phyloP scores from a whole-genome alignment of 2,329 filamentous ascomycete species.

The Huntiella bhutanensis region DNA sequence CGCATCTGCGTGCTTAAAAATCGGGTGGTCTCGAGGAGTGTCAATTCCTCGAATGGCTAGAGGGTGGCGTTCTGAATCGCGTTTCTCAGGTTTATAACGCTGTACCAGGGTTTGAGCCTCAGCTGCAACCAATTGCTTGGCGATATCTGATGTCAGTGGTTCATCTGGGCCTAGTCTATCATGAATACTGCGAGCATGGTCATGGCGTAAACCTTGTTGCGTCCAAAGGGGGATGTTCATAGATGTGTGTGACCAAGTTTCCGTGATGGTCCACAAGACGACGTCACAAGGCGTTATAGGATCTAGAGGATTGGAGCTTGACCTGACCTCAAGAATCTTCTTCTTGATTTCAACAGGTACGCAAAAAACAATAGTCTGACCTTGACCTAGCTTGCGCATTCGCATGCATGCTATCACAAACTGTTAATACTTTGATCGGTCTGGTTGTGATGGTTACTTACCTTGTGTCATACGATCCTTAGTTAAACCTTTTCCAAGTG shows the following conservation, averaged over 20 bases:
- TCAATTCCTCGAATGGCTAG: not conserved
- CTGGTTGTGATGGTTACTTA: constrained; percentile 15
- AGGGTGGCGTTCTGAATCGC: too few species aligned
- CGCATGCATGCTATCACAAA: constrained; percentile 41
- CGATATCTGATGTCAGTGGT: constrained; percentile 15
- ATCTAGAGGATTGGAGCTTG: constrained; percentile 4
- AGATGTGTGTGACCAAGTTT: constrained; percentile 32
- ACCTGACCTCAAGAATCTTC: constrained; percentile 25
- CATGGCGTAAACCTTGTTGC: constrained; percentile 34
- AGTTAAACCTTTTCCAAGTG: constrained; percentile 41
- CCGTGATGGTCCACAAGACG: constrained; percentile 37
- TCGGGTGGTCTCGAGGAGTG: not conserved
- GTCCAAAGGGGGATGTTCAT: constrained; percentile 40
- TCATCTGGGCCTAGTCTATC: not conserved
- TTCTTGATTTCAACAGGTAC: constrained; percentile 37
- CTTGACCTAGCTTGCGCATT: constrained; percentile 48
- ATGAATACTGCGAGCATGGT: constrained; percentile 23
- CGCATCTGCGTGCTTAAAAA: not conserved
- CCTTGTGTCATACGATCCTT: constrained; percentile 55
- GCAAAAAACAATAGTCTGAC: constrained; percentile 45
- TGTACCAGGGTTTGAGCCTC: constrained; percentile 33
- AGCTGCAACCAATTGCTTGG: constrained; percentile 30
- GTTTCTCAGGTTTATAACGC: constrained; percentile 28
- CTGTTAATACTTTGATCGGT: not conserved
- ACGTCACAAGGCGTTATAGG: constrained; percentile 29